Evolutionary conservation across 2,329 filamentous ascomycete genomes (phyloP).

Genomic region (Zymoseptoria ardabiliae): DNA sequence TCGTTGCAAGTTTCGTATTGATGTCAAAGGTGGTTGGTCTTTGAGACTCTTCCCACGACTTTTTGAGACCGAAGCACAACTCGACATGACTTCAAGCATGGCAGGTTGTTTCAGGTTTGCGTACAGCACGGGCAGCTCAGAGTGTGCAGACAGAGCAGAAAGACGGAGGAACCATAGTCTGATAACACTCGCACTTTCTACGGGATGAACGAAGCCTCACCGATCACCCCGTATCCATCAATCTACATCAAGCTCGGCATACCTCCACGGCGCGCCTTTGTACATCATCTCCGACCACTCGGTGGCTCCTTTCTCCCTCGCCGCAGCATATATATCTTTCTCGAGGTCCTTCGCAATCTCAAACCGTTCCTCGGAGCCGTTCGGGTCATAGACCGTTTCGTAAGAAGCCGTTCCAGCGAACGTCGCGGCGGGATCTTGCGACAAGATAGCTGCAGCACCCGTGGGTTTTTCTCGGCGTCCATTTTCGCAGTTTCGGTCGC

Average conservation of each 20-base stretch:
- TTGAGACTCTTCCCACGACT: background rate
- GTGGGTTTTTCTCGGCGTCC: background rate
- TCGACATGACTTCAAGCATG: background rate
- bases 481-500: background rate
- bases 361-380: background rate
- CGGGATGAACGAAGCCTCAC: background rate
- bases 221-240: background rate
- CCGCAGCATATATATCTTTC: background rate
- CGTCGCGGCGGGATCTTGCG: background rate
- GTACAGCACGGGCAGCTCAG: no score
- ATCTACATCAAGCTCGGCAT: background rate
- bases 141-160: no score
- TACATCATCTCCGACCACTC: background rate
- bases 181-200: background rate
- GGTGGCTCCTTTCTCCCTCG: background rate
- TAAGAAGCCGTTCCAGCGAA: background rate
- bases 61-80: background rate
- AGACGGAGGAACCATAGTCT: no score
- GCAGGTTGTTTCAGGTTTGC: no score
- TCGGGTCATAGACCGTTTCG: background rate
- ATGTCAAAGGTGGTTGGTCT: background rate
- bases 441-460: background rate
- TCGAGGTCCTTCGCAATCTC: background rate
- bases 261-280: constrained; percentile 1
- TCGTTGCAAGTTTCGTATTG: background rate